Percentiles rank a stretch among this genome's conserved stretches.
phyloP scores from a whole-genome alignment of 2,329 filamentous ascomycete genomes.

The Penicillium corylophilum region DNA sequence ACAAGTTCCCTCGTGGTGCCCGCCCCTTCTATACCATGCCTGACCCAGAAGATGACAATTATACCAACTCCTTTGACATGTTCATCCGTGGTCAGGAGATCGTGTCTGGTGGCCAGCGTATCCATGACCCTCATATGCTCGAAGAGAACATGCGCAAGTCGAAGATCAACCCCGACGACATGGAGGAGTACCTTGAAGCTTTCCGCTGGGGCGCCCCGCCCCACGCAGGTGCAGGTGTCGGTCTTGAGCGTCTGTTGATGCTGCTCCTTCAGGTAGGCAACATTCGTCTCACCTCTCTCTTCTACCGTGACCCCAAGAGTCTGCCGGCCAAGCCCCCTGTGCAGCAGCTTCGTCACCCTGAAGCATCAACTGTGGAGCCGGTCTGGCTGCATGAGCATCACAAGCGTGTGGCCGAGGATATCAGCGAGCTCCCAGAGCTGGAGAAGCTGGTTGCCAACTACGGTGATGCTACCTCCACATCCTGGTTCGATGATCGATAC shows the following conservation, averaged over 20 bases:
- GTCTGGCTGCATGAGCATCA: conserved; percentile 53
- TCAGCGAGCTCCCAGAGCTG: conserved; percentile 65
- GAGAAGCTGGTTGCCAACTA: conserved; percentile 94
- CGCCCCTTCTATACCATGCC: conserved; percentile 91
- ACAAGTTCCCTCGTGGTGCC: conserved; percentile 84
- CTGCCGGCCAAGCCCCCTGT: conserved; percentile 67
- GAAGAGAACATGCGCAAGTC: conserved; percentile 71
- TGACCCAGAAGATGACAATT: conserved; percentile 67
- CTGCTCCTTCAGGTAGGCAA: conserved; percentile 83
- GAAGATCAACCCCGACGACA: conserved; percentile 74
- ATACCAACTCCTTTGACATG: conserved; percentile 93
- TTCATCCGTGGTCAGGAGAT: conserved; percentile 93
- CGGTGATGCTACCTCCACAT: conserved; percentile 89
- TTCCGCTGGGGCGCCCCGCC: conserved; percentile 88
- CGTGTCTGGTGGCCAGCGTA: conserved; percentile 87
- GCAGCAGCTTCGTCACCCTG: conserved; percentile 74
- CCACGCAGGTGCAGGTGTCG: conserved; percentile 86
- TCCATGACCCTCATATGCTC: conserved; percentile 75
- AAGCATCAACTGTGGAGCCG: conserved; percentile 76
- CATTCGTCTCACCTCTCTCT: conserved; percentile 82
- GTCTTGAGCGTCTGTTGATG: conserved; percentile 84
- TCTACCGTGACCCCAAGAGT: conserved; percentile 84
- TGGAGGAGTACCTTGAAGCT: conserved; percentile 86
- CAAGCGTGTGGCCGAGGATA: conserved; percentile 44
- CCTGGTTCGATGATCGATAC: conserved; percentile 87